Evolutionary conservation across 2,329 filamentous ascomycete species (phyloP), one percentile per base, ranked within the genome.

Genomic region (Fonsecaea erecta): DNA sequence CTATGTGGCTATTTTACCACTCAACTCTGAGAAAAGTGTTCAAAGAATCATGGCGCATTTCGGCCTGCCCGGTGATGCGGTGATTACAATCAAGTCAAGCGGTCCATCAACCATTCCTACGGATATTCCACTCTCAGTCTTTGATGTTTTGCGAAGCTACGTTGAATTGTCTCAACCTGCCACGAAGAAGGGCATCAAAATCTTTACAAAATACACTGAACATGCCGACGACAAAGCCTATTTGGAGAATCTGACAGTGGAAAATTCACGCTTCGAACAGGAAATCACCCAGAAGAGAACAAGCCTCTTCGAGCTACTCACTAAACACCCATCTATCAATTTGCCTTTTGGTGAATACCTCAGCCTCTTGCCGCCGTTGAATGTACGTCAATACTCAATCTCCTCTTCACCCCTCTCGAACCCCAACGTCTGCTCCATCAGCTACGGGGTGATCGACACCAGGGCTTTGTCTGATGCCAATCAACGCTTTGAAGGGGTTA

Each of bases 311-410:
- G 88, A 92, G 67, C 80, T 94, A 1, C 81, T 94, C 0, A 86
- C 90, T 71, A 80, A 83, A 8, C 89, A 87, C 73, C 80, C 84
- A 0, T 77, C 80, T 0, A 79, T 90, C 26, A 77, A 84, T 2
- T 76, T 93, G 0, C 82, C 90, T 0, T 82, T 94, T 16, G 84
- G 83, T 2, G 77, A 85, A 16, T 94, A 90, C 78, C 81, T 94
- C 8, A 81, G 83, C 30, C 88, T 92, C 81, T 83, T 93, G 0
- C 90, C 90, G 1, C 88, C 90, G 0, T 90, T 95, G 86, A 87
- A 90, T 26, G 82, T 90, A 37, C 85, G 90, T 16, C 88, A 91
- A 75, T 92, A 92, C 79, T 90, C 87, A 35, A 91, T 93, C 72
- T 92, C 90, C 0, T 92, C 90, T 0, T 91, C 90, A 0, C 88